Evolutionary conservation across 331 rosid species (phyloP).

Genomic region (Malus hybrid): DNA sequence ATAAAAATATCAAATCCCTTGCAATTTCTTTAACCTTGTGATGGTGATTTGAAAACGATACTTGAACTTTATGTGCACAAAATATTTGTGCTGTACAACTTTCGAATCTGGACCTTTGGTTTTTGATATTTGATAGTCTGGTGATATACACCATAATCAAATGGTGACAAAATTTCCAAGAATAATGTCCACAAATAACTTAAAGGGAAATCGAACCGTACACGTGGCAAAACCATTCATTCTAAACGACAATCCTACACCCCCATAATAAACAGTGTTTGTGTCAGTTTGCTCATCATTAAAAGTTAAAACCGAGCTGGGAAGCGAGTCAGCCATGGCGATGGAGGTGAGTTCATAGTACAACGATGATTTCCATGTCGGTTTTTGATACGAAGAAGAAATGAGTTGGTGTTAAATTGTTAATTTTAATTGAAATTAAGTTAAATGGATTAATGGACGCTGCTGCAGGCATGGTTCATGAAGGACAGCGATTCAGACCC

Average conservation of each 20-base stretch:
- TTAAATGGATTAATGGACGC: neutral
- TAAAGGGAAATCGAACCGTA: neutral
- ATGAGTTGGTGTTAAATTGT: neutral
- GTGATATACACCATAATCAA: neutral
- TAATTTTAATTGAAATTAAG: neutral
- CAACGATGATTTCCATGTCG: neutral
- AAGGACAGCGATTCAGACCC: constrained; percentile 56
- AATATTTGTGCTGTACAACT: neutral
- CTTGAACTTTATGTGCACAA: neutral
- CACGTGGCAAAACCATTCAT: constrained; percentile 2
- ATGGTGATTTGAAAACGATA: neutral
- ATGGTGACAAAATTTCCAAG: neutral
- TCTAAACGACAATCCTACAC: neutral
- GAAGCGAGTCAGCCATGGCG: constrained; percentile 28
- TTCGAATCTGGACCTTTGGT: neutral
- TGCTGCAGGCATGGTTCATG: constrained; percentile 79
- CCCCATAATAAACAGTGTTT: neutral
- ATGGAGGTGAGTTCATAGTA: neutral
- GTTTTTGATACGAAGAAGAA: neutral
- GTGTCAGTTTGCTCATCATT: neutral
- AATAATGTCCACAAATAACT: neutral
- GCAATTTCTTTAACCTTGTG: no score
- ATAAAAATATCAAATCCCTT: no score
- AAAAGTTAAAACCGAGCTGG: neutral
- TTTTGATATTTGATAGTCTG: neutral